phyloP scores from a whole-genome alignment of 192 early-diverging fungal genomes.

The Coemansia sp. region DNA sequence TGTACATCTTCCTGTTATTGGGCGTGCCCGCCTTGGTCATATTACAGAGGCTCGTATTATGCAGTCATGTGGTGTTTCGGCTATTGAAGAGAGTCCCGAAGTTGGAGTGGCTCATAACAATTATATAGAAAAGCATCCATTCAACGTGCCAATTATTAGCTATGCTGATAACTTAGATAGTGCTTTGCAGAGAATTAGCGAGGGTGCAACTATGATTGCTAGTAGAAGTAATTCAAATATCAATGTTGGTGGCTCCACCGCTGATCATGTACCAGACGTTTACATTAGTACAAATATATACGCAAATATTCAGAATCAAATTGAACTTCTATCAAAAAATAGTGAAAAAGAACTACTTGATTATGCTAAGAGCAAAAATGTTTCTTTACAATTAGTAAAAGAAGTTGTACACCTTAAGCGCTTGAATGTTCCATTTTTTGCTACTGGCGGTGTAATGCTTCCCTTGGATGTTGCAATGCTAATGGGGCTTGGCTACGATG shows the following conservation, averaged over 20 bases:
- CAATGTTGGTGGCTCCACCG: background rate
- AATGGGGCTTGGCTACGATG: conserved; percentile 95
- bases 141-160: background rate
- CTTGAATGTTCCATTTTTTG: conserved; percentile 96
- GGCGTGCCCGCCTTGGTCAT: background rate
- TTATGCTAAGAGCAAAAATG: too few species aligned
- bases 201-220: background rate
- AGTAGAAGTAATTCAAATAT: too few species aligned
- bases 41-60: background rate
- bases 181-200: background rate
- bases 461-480: conserved; percentile 95
- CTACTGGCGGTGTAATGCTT: conserved; percentile 89
- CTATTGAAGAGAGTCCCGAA: background rate
- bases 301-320: background rate
- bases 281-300: background rate
- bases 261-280: background rate
- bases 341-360: background rate
- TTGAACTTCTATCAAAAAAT: background rate
- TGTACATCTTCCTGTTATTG: background rate
- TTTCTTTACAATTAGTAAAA: background rate
- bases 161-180: background rate
- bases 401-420: conserved; percentile 24
- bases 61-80: background rate
- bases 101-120: background rate
- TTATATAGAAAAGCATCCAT: background rate